These are phyloP conservation scores for Hibiscus syriacus DNA, from an alignment of 345 rosid genomes.

Conservation along the genomic window DNA sequence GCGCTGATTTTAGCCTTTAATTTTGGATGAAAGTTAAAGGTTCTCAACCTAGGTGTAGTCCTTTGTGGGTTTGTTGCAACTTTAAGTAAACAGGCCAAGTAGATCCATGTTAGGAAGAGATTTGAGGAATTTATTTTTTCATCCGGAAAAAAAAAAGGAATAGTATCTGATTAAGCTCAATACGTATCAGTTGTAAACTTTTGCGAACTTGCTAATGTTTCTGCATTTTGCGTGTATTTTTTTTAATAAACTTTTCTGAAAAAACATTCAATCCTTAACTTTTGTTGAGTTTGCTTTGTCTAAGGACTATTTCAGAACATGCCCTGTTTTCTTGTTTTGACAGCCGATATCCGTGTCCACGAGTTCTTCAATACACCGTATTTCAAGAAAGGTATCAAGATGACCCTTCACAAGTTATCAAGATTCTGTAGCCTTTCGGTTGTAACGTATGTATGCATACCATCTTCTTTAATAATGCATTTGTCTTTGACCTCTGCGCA, in stretches of 20 bases:
- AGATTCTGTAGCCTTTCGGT: too few relatives aligned
- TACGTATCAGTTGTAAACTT: neutral
- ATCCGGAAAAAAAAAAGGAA: neutral
- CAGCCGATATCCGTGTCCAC: slow-evolving; percentile 90
- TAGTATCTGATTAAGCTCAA: neutral
- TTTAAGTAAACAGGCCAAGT: neutral
- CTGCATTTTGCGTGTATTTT: neutral
- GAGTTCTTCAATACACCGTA: slow-evolving; percentile 91
- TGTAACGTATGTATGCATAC: slow-evolving; percentile 71
- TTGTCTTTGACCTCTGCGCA: neutral
- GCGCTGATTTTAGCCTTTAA: neutral
- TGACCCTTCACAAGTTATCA: slow-evolving; percentile 57
- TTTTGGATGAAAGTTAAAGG: slow-evolving; percentile 1
- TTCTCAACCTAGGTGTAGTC: neutral
- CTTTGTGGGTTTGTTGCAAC: slow-evolving; percentile 1
- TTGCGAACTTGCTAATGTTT: neutral
- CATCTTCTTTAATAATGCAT: neutral
- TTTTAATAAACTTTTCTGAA: neutral
- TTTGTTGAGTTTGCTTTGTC: neutral
- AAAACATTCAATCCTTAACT: neutral
- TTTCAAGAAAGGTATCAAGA: slow-evolving; percentile 83
- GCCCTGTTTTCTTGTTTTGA: slow-evolving; percentile 19
- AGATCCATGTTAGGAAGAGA: neutral
- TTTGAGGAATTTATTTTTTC: neutral
- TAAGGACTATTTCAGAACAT: slow-evolving; percentile 11